Evolutionary conservation across 805 yeast species (phyloP).

Genomic region (Zygosaccharomyces siamensis): DNA sequence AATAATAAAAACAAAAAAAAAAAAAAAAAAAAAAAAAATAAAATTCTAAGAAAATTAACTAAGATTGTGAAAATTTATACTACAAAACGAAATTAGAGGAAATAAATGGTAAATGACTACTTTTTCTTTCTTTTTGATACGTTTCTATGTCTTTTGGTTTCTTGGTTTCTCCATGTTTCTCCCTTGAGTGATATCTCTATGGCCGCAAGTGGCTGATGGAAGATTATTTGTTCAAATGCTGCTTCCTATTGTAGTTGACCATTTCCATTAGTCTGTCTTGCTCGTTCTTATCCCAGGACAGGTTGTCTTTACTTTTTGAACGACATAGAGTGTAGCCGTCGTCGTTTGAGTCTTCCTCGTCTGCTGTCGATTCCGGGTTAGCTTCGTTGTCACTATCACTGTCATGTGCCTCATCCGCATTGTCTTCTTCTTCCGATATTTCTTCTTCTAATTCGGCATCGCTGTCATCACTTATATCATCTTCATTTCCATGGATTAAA

Average conservation of each 20-base stretch:
- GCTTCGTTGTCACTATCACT: slow-evolving; percentile 17
- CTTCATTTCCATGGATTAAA: slow-evolving; percentile 14
- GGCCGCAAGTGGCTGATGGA: background rate
- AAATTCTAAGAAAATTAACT: slow-evolving; percentile 2
- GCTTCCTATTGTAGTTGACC: slow-evolving; percentile 23
- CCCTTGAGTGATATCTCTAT: background rate
- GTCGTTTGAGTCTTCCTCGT: slow-evolving; percentile 30
- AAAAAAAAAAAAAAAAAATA: no score
- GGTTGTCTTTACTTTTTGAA: slow-evolving; percentile 32
- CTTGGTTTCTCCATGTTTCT: background rate
- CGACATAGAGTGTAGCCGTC: slow-evolving; percentile 32
- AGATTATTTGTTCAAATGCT: slow-evolving; percentile 10
- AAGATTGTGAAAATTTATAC: slow-evolving; percentile 3
- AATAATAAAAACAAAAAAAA: no score
- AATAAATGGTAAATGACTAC: background rate
- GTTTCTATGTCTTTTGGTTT: background rate
- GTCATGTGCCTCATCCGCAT: slow-evolving; percentile 7
- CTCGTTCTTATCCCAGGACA: slow-evolving; percentile 30
- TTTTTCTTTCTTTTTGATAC: background rate
- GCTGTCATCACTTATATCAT: slow-evolving; percentile 19
- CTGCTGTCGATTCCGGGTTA: slow-evolving; percentile 14
- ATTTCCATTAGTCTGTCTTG: slow-evolving; percentile 27
- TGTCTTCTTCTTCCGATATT: slow-evolving; percentile 17
- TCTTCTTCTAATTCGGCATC: slow-evolving; percentile 19
- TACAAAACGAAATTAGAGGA: slow-evolving; percentile 3